phyloP scores from a whole-genome alignment of 768 basidiomycete genomes.

The Phanerochaete carnosa region DNA sequence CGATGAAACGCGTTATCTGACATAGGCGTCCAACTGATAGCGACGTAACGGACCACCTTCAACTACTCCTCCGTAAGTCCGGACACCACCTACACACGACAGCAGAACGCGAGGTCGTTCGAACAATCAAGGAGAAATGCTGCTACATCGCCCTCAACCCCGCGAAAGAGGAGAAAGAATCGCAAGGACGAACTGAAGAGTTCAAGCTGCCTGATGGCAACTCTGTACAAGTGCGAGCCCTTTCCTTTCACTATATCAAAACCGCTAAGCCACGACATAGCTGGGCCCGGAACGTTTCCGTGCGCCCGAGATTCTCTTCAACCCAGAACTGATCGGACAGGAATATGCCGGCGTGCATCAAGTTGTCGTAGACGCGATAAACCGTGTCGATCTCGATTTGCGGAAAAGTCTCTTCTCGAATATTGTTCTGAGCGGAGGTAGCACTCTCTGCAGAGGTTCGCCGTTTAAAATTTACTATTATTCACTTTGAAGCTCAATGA shows the following conservation, averaged over 20 bases:
- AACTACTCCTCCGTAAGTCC: conserved; percentile 88
- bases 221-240: conserved; percentile 64
- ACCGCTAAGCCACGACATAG: conserved; percentile 37
- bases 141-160: conserved; percentile 95
- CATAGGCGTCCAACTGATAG: conserved; percentile 35
- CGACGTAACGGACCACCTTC: conserved; percentile 96
- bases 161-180: conserved; percentile 93
- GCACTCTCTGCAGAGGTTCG: conserved; percentile 90
- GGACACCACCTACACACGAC: conserved; percentile 96
- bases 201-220: conserved; percentile 96
- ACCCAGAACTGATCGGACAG: conserved; percentile 93
- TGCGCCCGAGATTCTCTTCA: conserved; percentile 96
- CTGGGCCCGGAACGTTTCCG: conserved; percentile 93
- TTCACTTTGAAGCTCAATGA: neutral
- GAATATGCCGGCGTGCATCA: conserved; percentile 98
- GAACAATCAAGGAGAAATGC: conserved; percentile 97
- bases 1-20: neutral
- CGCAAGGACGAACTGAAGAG: conserved; percentile 72
- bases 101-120: conserved; percentile 94
- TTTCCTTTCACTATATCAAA: neutral
- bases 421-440: conserved; percentile 94
- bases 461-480: neutral
- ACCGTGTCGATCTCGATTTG: conserved; percentile 92
- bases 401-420: conserved; percentile 95
- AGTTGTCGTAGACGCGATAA: conserved; percentile 98